These are phyloP conservation scores for Macrophomina tecta DNA, from an alignment of 2,329 filamentous ascomycete species.

Conservation along the genomic window DNA sequence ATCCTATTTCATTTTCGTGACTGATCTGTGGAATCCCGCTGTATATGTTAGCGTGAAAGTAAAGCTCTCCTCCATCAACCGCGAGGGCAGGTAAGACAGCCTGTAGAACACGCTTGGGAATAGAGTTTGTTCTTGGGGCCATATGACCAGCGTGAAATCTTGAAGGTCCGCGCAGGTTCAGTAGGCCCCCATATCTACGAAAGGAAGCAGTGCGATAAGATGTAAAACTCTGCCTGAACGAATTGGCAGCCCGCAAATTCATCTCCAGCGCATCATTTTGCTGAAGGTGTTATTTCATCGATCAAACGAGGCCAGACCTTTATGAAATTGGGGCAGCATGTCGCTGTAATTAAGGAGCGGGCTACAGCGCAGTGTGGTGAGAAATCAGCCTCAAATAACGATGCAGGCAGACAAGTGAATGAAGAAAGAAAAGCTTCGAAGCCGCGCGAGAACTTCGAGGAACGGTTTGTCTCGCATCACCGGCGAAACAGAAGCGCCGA, in stretches of 20 bases:
- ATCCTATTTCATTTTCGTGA: too few species aligned
- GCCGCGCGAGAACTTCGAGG: neutral
- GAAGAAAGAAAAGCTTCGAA: neutral
- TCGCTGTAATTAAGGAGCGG: too few species aligned
- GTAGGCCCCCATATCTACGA: neutral
- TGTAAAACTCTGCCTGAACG: neutral
- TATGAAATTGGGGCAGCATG: too few species aligned
- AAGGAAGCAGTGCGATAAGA: too few species aligned
- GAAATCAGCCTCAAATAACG: neutral
- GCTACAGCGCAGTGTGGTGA: neutral
- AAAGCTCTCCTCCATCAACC: conserved; percentile 17
- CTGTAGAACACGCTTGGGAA: conserved; percentile 21
- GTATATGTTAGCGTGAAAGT: conserved; percentile 21
- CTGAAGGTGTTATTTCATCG: neutral
- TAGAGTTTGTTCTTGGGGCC: conserved; percentile 19
- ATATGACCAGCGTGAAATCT: conserved; percentile 15
- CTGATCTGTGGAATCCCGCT: neutral
- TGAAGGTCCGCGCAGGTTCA: neutral
- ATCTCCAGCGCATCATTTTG: neutral
- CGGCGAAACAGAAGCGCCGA: conserved; percentile 15
- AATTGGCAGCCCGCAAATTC: too few species aligned
- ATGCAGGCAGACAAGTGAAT: neutral
- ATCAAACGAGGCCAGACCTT: too few species aligned
- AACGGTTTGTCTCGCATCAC: neutral
- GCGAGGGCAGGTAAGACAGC: conserved; percentile 10